Conservation (phyloP, 768 basidiomycete species). For the Boletus subcaerulescens region DNA sequence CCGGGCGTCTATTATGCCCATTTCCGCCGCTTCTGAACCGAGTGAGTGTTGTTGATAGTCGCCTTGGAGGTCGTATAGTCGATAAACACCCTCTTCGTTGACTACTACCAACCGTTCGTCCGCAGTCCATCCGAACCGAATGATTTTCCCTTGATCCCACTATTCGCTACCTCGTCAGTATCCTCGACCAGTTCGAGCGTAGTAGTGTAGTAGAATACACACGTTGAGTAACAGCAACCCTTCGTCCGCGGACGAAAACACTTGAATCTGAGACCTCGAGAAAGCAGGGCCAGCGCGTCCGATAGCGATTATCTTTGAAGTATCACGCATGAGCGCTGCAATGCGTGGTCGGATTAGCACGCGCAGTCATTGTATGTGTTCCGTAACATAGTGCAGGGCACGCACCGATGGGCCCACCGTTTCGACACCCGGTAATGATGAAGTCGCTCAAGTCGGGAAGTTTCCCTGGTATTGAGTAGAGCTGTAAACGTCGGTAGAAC, state of each 20-base stretch:
- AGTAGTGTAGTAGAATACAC: constrained; percentile 37
- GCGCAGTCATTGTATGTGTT: neutral
- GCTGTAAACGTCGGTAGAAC: constrained; percentile 83
- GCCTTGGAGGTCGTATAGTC: constrained; percentile 83
- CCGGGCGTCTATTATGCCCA: constrained; percentile 80
- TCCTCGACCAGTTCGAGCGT: neutral
- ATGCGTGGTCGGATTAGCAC: neutral
- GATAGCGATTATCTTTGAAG: constrained; percentile 72
- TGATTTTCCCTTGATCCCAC: constrained; percentile 90
- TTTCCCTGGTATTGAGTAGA: constrained; percentile 81
- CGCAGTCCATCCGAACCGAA: constrained; percentile 81
- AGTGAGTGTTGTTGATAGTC: constrained; percentile 85
- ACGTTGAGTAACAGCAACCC: constrained; percentile 68
- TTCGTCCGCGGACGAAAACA: constrained; percentile 85
- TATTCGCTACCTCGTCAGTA: constrained; percentile 33
- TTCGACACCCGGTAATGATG: constrained; percentile 73
- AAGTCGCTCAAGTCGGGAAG: constrained; percentile 78
- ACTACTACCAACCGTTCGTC: constrained; percentile 81
- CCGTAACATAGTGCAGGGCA: neutral
- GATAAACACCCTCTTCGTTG: constrained; percentile 90
- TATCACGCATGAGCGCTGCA: constrained; percentile 84
- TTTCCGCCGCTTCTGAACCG: constrained; percentile 76
- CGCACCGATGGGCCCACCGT: constrained; percentile 88
- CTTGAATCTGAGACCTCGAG: constrained; percentile 78
- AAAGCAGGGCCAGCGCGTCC: constrained; percentile 53